Percentiles rank a stretch among this genome's conserved stretches.
Evolutionary conservation across 129 eudicot species (phyloP).

Genomic region (Ambrosia trifida): DNA sequence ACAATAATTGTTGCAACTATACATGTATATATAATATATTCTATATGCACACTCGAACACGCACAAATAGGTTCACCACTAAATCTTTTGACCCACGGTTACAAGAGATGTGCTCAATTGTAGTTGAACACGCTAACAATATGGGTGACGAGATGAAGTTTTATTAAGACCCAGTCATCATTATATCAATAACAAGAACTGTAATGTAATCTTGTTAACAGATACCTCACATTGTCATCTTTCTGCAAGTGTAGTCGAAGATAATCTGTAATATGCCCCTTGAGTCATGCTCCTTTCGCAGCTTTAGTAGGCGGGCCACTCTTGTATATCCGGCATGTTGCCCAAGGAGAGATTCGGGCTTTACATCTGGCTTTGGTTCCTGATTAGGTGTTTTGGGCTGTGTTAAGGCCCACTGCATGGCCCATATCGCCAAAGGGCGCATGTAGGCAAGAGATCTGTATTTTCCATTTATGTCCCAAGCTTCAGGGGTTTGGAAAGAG

Average conservation of each 20-base stretch:
- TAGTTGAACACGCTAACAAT: slow-evolving; percentile 18
- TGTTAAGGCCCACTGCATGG: slow-evolving; percentile 92
- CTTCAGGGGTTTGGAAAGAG: slow-evolving; percentile 91
- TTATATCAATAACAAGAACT: neutral
- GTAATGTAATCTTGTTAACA: neutral
- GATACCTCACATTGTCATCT: slow-evolving; percentile 42
- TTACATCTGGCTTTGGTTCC: slow-evolving; percentile 47
- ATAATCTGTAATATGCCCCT: slow-evolving; percentile 57
- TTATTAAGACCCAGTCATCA: slow-evolving; percentile 27
- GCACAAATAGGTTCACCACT: neutral
- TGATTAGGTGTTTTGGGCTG: slow-evolving; percentile 46
- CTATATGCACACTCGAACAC: neutral
- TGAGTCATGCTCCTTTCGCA: slow-evolving; percentile 55
- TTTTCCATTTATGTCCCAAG: slow-evolving; percentile 66
- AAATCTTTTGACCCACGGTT: neutral
- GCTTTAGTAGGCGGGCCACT: slow-evolving; percentile 73
- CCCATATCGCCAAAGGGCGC: slow-evolving; percentile 97
- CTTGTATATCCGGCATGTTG: slow-evolving; percentile 66
- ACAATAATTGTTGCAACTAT: neutral
- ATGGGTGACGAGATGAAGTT: slow-evolving; percentile 18
- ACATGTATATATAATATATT: neutral
- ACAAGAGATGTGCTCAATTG: slow-evolving; percentile 21
- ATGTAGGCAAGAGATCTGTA: slow-evolving; percentile 78
- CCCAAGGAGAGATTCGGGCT: slow-evolving; percentile 51
- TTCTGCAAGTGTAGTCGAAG: slow-evolving; percentile 75